phyloP scores from a whole-genome alignment of 1,139 yeast genomes.

The Insectozyma bohioensis region DNA sequence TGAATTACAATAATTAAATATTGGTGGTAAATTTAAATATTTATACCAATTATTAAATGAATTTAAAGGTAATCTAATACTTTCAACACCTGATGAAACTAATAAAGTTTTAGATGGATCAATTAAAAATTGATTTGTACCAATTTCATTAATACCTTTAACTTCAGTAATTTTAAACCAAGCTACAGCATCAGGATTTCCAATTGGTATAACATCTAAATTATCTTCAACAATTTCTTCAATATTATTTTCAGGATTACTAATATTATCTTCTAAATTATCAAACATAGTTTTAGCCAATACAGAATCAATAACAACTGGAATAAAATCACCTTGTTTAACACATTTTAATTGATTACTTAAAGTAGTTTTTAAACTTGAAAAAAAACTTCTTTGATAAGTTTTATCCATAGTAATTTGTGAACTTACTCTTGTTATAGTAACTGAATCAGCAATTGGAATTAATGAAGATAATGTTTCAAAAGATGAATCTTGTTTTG shows the following conservation, averaged over 20 bases:
- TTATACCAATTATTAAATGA: constrained; percentile 45
- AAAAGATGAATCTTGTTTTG: constrained; percentile 8
- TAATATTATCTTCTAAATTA: constrained; percentile 18
- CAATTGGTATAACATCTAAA: constrained; percentile 51
- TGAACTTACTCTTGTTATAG: constrained; percentile 69
- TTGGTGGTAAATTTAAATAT: constrained; percentile 45
- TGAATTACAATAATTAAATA: constrained; percentile 30
- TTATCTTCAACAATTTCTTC: constrained; percentile 23
- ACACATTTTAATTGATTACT: constrained; percentile 60
- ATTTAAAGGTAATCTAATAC: constrained; percentile 37
- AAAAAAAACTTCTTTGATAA: constrained; percentile 62
- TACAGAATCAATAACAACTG: constrained; percentile 74
- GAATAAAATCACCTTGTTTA: constrained; percentile 62
- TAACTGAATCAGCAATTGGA: constrained; percentile 45
- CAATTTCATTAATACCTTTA: constrained; percentile 29
- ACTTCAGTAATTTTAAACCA: constrained; percentile 71
- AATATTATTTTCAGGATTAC: constrained; percentile 17
- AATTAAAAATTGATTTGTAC: constrained; percentile 52
- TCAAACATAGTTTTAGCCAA: constrained; percentile 61
- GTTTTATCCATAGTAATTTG: constrained; percentile 69
- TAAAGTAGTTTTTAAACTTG: constrained; percentile 63
- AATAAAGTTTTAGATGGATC: constrained; percentile 66
- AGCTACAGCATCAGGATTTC: constrained; percentile 72
- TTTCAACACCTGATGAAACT: constrained; percentile 63
- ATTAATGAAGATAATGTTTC: constrained; percentile 24